Percentiles rank a stretch among this genome's conserved stretches.
Conservation (phyloP, 164 flowering plant species). For the Magnolia changhungtana region DNA sequence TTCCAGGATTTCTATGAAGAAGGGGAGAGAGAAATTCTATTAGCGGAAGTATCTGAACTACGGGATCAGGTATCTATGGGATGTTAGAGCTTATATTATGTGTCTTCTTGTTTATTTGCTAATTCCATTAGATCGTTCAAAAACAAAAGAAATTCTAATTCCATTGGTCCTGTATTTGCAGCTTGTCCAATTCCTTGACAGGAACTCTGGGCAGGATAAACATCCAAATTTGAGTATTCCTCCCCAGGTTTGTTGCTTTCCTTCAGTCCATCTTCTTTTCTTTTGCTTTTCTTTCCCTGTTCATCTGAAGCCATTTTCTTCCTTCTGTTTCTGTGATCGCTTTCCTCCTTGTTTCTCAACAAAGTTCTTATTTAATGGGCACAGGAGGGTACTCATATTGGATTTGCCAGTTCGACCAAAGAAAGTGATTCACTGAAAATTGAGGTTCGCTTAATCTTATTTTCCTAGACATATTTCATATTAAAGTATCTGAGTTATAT, state of each 20-base stretch:
- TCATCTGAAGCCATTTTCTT: not conserved
- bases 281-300: not conserved
- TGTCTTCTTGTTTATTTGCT: not conserved
- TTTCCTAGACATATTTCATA: not conserved
- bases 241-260: constrained; percentile 35
- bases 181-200: constrained; percentile 58
- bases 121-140: not conserved
- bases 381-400: constrained; percentile 35
- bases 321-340: not conserved
- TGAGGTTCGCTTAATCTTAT: constrained; percentile 45
- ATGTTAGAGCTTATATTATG: not conserved
- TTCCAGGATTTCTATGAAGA: constrained; percentile 95
- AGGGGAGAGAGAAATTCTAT: constrained; percentile 83
- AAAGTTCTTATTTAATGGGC: constrained; percentile 2
- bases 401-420: constrained; percentile 7
- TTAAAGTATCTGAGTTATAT: not conserved
- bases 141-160: not conserved
- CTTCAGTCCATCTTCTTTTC: constrained; percentile 1
- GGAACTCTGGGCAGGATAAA: constrained; percentile 32
- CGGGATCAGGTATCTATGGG: constrained; percentile 61
- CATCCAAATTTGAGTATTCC: constrained; percentile 17
- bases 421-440: constrained; percentile 37
- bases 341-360: not conserved
- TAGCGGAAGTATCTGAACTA: constrained; percentile 65
- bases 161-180: constrained; percentile 23